Conservation (phyloP, 768 basidiomycete species). For the Dacryopinax primogenitus region DNA sequence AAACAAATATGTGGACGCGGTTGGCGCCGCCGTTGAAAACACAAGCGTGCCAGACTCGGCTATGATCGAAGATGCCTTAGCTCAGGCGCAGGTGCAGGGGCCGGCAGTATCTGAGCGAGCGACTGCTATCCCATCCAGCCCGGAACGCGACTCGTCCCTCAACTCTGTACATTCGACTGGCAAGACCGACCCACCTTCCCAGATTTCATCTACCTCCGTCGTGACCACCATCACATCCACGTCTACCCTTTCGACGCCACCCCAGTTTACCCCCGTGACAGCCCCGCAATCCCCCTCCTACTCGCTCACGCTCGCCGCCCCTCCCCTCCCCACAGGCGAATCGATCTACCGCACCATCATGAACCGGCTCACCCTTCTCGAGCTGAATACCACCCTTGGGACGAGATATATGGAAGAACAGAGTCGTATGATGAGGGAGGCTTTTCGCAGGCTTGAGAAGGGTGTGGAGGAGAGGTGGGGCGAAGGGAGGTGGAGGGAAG, state of each 20-base stretch:
- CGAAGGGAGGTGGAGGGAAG: conserved; percentile 10
- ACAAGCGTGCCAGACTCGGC: too few relatives aligned
- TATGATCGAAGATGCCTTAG: too few relatives aligned
- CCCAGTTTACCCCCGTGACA: conserved; percentile 15
- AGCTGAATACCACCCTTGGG: conserved; percentile 76
- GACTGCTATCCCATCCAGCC: too few relatives aligned
- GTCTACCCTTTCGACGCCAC: conserved; percentile 18
- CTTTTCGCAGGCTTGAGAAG: conserved; percentile 60
- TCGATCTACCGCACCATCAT: conserved; percentile 95
- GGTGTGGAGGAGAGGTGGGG: conserved; percentile 43
- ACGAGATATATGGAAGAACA: conserved; percentile 84
- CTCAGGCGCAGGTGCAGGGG: too few relatives aligned
- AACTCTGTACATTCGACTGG: too few relatives aligned
- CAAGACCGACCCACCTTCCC: too few relatives aligned
- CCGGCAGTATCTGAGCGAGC: too few relatives aligned
- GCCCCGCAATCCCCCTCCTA: conserved; percentile 8
- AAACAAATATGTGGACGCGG: neutral
- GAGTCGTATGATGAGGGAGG: conserved; percentile 55
- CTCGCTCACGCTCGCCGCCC: conserved; percentile 11
- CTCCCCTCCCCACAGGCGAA: conserved; percentile 44
- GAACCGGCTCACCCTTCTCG: conserved; percentile 75
- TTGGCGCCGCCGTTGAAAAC: too few relatives aligned
- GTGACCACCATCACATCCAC: conserved; percentile 13
- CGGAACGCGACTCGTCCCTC: too few relatives aligned
- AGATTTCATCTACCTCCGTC: too few relatives aligned